Percentiles rank a stretch among this genome's conserved stretches.
Evolutionary conservation across 176 grass and related monocot genomes (phyloP).

Genomic region (Oryza brachyantha): DNA sequence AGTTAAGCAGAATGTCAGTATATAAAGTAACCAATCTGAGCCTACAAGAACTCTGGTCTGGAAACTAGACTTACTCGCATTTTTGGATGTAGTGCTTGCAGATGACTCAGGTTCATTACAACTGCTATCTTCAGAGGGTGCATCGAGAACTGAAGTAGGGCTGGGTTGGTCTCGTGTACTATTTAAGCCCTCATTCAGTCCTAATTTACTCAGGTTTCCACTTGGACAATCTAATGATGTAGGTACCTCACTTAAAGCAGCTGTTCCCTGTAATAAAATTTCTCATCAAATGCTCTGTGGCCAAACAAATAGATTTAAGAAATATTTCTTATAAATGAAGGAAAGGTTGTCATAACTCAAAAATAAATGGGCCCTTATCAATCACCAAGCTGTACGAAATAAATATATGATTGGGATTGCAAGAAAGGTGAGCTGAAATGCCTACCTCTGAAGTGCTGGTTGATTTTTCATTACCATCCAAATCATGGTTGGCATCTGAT

Average conservation of each 20-base stretch:
- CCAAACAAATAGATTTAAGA: neutral
- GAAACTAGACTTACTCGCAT: slow-evolving; percentile 48
- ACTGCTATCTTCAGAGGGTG: slow-evolving; percentile 65
- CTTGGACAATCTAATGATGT: slow-evolving; percentile 19
- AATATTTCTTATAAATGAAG: neutral
- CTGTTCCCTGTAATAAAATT: slow-evolving; percentile 48
- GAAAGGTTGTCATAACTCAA: slow-evolving; percentile 11
- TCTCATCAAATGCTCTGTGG: slow-evolving; percentile 18
- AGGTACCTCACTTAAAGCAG: slow-evolving; percentile 31
- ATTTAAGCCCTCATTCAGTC: slow-evolving; percentile 29
- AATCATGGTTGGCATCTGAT: neutral
- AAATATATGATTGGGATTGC: neutral
- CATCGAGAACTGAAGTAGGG: slow-evolving; percentile 86
- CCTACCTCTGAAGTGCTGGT: slow-evolving; percentile 35
- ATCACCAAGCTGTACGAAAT: neutral
- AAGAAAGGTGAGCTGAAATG: neutral
- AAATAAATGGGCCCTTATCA: neutral
- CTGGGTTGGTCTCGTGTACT: slow-evolving; percentile 69
- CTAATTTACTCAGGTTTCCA: slow-evolving; percentile 37
- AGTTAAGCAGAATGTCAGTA: too few species aligned
- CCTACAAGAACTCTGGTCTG: neutral
- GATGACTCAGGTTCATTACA: slow-evolving; percentile 57
- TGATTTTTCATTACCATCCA: slow-evolving; percentile 20
- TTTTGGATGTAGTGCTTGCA: slow-evolving; percentile 29
- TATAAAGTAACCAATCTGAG: slow-evolving; percentile 3